A percentile compares a stretch with the other conserved stretches of the same genome.
Evolutionary conservation across 805 yeast genomes (phyloP).

Genomic region (Torulaspora microellipsoides): DNA sequence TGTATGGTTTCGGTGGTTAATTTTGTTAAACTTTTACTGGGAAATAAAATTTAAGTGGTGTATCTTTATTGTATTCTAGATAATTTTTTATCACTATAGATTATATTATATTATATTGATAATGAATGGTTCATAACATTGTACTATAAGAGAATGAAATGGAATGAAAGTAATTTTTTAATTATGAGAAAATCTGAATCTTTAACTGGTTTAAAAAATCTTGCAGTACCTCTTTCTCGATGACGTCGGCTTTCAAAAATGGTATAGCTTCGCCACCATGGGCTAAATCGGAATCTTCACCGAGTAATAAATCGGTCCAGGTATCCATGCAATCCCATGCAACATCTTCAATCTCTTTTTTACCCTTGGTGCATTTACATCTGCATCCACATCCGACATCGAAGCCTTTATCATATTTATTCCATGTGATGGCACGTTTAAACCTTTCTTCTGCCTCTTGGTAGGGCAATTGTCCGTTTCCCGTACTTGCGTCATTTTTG

Average conservation of each 20-base stretch:
- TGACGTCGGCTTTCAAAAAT: conserved; percentile 4
- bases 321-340: conserved; percentile 46
- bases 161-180: no score
- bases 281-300: conserved; percentile 4
- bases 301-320: conserved; percentile 41
- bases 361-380: conserved; percentile 65
- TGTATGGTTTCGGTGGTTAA: conserved; percentile 99
- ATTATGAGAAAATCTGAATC: no score
- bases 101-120: no score
- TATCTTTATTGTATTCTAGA: no score
- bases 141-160: no score
- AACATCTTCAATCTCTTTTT: conserved; percentile 53
- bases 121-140: no score
- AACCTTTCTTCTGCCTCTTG: conserved; percentile 26
- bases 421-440: conserved; percentile 22
- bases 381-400: conserved; percentile 73
- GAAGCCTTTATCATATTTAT: conserved; percentile 34
- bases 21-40: no score
- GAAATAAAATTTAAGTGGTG: no score
- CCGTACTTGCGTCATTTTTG: conserved; percentile 1
- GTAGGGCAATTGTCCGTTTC: conserved; percentile 45
- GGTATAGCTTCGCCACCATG: conserved; percentile 7
- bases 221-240: conserved; percentile 6
- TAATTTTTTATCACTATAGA: no score
- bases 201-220: conserved; percentile 2